Base-by-base conservation (phyloP, 176 grass and related monocot species). In the Carex scoparia region DNA sequence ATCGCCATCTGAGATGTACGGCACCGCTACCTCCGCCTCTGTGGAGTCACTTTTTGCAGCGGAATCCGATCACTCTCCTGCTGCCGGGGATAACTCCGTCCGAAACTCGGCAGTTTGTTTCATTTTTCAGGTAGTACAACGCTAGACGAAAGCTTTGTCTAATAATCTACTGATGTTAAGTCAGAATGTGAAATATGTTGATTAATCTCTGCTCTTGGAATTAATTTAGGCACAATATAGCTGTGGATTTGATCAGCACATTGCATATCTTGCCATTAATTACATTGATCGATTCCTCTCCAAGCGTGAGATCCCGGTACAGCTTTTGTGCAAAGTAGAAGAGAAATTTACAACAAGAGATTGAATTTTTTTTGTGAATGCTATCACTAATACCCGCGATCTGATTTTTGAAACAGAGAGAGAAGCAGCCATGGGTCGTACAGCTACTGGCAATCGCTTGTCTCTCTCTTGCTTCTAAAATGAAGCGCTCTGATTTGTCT, bases 211-310 rank as follows among this genome's bases (percentile, higher is more conserved):
- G 13, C 49, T 51, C 8, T 65, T 37, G 65, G 37, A 7, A 32
- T 35, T 15, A 6, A 16, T 79, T 69, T 90, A 94, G 97, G 93
- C 91, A 67, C 91, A 91, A 13, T 92, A 85, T 66, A 71, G 58
- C 71, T 89, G 72, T 46, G 87, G 88, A 81, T 85, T 96, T 32
- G 88, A 99, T 70, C 97, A 90, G 61, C 87, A 84, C n/a, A 86
- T 99, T 57, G 88, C 93, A 79, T 99, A 99, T 80, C 97, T 99
- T 40, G 97, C 97, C 13, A 85, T 91, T 35, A 99, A 99, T 90
- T 99, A 99, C 82, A 88, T 99, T 40, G 93, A 99, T 89, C 97
- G 97, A 55, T 99, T 90, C 87, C 97, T 99, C 77, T 99, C 86
- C 90, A 95, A 94, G 87, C 69, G 85, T 51, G 63, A 87, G 86